Evolutionary conservation across 1,284 basidiomycete species (phyloP).

Genomic region (Trichosporon sp.): DNA sequence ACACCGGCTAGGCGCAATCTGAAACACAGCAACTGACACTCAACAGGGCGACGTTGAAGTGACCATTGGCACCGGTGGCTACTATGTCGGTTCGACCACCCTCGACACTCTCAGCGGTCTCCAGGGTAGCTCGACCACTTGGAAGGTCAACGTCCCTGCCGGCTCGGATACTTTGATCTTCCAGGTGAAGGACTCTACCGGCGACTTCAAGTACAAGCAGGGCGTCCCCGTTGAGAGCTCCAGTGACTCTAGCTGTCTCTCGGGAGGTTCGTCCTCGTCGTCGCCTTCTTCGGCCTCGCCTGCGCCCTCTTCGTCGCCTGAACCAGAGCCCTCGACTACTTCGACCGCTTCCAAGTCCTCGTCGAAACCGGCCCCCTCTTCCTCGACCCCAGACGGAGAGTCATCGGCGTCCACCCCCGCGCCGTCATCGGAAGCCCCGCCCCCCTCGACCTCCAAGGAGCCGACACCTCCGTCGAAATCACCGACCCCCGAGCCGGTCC

Average conservation of each 20-base stretch:
- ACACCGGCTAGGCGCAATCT: neutral
- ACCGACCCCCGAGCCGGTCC: neutral
- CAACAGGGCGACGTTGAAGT: conserved; percentile 32
- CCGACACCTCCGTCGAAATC: neutral
- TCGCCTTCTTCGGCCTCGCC: neutral
- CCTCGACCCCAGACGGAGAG: neutral
- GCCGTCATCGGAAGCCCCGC: neutral
- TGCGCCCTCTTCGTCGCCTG: neutral
- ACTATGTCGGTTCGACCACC: conserved; percentile 33
- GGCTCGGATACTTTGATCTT: conserved; percentile 36
- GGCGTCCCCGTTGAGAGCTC: conserved; percentile 30
- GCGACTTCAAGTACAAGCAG: conserved; percentile 40
- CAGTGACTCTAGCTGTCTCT: conserved; percentile 31
- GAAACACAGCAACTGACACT: neutral
- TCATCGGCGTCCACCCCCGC: neutral
- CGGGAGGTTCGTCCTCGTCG: neutral
- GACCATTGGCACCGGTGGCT: conserved; percentile 37
- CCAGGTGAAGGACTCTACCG: conserved; percentile 36
- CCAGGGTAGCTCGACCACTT: conserved; percentile 21
- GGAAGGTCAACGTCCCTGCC: conserved; percentile 32
- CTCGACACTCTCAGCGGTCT: conserved; percentile 18
- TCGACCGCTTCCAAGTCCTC: neutral
- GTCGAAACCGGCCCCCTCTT: neutral
- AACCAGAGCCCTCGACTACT: neutral
- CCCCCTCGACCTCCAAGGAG: neutral